phyloP scores from a whole-genome alignment of 495 filamentous ascomycete species.

The Glarea lozoyensis region DNA sequence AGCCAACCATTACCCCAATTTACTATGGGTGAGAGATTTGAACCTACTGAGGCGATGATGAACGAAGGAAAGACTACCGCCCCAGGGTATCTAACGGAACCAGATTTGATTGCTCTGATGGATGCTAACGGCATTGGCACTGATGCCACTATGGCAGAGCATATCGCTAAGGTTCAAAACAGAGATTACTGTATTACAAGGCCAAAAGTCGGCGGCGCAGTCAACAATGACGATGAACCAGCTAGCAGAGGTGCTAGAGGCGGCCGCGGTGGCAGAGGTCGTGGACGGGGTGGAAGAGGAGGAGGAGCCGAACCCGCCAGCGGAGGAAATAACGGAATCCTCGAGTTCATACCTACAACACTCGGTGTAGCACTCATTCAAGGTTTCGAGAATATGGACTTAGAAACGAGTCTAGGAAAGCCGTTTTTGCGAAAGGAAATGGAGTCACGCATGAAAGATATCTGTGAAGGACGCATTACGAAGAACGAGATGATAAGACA shows the following conservation, averaged over 20 bases:
- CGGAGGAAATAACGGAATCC: slow-evolving; percentile 46
- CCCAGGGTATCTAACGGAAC: slow-evolving; percentile 85
- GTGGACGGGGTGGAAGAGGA: slow-evolving; percentile 26
- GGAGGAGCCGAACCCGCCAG: slow-evolving; percentile 47
- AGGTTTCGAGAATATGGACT: slow-evolving; percentile 85
- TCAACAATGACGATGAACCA: slow-evolving; percentile 18
- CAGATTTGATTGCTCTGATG: slow-evolving; percentile 96
- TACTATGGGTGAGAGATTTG: slow-evolving; percentile 65
- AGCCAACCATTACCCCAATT: slow-evolving; percentile 77
- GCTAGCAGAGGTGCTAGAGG: slow-evolving; percentile 29
- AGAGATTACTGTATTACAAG: slow-evolving; percentile 69
- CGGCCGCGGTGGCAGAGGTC: slow-evolving; percentile 35
- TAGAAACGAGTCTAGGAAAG: slow-evolving; percentile 86
- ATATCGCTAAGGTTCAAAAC: slow-evolving; percentile 91
- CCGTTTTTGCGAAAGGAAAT: slow-evolving; percentile 98
- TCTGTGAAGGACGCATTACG: slow-evolving; percentile 78
- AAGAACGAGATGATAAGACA: slow-evolving; percentile 66
- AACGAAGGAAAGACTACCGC: slow-evolving; percentile 77
- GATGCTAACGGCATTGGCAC: slow-evolving; percentile 98
- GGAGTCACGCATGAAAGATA: slow-evolving; percentile 89
- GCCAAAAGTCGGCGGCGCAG: slow-evolving; percentile 34
- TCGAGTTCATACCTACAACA: slow-evolving; percentile 85
- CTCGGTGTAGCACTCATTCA: slow-evolving; percentile 85
- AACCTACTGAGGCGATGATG: slow-evolving; percentile 83
- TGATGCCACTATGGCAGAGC: slow-evolving; percentile 97